A percentile compares a stretch with the other conserved stretches of the same genome.
phyloP scores from a whole-genome alignment of 1,284 basidiomycete species.

The Mycena sp. region DNA sequence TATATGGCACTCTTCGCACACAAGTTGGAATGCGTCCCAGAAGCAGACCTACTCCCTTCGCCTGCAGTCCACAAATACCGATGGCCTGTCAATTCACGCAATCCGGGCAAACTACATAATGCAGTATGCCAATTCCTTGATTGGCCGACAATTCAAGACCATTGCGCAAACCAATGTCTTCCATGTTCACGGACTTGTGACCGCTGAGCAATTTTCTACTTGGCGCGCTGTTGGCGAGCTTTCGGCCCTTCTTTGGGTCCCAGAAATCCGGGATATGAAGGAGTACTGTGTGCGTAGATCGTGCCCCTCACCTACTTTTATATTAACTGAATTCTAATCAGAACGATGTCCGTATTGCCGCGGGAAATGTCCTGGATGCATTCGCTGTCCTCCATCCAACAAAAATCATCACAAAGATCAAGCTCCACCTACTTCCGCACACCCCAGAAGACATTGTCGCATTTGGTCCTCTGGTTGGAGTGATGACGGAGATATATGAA shows the following conservation, averaged over 20 bases:
- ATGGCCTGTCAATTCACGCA: constrained; percentile 41
- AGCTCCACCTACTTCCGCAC: constrained; percentile 48
- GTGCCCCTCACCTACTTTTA: not conserved
- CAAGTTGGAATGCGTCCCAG: constrained; percentile 34
- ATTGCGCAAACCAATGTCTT: constrained; percentile 45
- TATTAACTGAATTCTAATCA: constrained; percentile 13
- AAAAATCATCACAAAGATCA: constrained; percentile 43
- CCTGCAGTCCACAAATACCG: constrained; percentile 37
- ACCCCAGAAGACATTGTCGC: constrained; percentile 29
- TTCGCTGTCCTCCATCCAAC: constrained; percentile 41
- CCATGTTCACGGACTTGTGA: constrained; percentile 35
- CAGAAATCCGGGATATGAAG: constrained; percentile 45
- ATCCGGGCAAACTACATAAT: constrained; percentile 43
- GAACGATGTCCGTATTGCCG: constrained; percentile 37
- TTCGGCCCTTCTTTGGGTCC: constrained; percentile 45
- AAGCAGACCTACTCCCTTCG: constrained; percentile 38
- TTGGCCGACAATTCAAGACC: constrained; percentile 50
- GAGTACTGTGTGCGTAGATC: constrained; percentile 42
- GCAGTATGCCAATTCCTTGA: constrained; percentile 45
- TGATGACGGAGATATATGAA: too few relatives aligned
- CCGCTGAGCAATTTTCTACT: constrained; percentile 30
- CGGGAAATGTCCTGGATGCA: constrained; percentile 45
- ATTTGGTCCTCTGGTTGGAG: constrained; percentile 4
- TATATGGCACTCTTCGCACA: constrained; percentile 43
- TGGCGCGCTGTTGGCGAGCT: constrained; percentile 47